These are phyloP conservation scores for Aschersonia sp. DNA, from an alignment of 2,329 filamentous ascomycete genomes.

Conservation along the genomic window DNA sequence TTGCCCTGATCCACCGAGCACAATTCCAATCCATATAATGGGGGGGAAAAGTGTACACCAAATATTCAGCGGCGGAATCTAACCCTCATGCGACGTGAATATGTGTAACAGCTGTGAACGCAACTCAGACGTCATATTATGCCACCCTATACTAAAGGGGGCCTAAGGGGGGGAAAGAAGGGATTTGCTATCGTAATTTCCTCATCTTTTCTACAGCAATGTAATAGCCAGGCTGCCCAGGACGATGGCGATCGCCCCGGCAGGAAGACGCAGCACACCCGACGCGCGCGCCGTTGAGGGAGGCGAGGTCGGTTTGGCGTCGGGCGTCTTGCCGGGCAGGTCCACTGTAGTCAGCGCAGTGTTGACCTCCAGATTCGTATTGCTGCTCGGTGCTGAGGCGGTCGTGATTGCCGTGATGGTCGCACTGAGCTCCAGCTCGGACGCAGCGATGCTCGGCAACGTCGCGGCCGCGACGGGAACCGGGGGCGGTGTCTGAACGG, in stretches of 20 bases:
- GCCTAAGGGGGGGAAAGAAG: no score
- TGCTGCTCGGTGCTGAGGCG: no score
- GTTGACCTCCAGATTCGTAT: no score
- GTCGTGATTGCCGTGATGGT: background rate
- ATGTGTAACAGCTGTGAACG: no score
- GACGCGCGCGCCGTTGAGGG: background rate
- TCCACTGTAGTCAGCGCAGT: background rate
- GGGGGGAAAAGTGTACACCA: no score
- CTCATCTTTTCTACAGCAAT: background rate
- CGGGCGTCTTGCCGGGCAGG: background rate
- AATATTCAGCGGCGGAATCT: no score
- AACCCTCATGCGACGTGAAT: no score
- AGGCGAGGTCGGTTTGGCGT: background rate
- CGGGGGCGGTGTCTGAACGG: slow-evolving; percentile 4
- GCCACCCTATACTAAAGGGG: no score
- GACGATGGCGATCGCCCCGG: background rate
- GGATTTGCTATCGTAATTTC: background rate
- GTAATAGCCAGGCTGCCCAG: background rate
- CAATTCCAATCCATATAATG: no score
- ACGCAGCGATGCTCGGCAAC: background rate
- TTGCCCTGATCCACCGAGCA: no score
- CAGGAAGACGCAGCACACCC: background rate
- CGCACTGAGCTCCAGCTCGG: background rate
- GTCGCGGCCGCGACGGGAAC: background rate
- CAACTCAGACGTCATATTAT: no score